phyloP scores from a whole-genome alignment of 1,284 basidiomycete genomes.

The Cutaneotrichosporon arboriforme region DNA sequence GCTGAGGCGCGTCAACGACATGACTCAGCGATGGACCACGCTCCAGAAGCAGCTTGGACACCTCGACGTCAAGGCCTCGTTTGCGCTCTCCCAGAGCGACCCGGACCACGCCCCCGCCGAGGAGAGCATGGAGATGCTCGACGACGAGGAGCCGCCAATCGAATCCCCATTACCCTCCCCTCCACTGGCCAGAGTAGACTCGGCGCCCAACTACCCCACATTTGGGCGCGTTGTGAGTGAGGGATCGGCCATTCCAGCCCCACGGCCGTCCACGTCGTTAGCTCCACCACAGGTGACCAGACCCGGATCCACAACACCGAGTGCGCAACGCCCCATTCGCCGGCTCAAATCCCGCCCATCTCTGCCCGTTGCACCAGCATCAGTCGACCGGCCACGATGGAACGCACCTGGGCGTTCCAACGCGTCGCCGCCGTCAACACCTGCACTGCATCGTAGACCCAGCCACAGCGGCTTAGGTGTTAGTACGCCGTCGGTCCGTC shows the following conservation, averaged over 20 bases:
- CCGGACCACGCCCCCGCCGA: slow-evolving; percentile 10
- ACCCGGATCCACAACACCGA: slow-evolving; percentile 8
- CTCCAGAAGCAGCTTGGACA: slow-evolving; percentile 31
- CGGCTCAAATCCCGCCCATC: slow-evolving; percentile 2
- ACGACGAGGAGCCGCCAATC: slow-evolving; percentile 15
- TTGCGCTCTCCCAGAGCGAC: slow-evolving; percentile 25
- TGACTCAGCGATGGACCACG: slow-evolving; percentile 24
- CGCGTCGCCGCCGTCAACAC: neutral
- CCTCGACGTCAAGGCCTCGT: slow-evolving; percentile 27
- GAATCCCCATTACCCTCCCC: neutral
- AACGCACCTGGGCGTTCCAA: slow-evolving; percentile 19
- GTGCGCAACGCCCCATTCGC: slow-evolving; percentile 1
- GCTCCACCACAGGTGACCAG: neutral
- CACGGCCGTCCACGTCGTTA: neutral
- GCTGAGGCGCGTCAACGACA: slow-evolving; percentile 56
- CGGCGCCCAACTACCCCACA: slow-evolving; percentile 2
- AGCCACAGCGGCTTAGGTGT: neutral
- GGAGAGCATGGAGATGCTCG: slow-evolving; percentile 22
- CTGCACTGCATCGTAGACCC: neutral
- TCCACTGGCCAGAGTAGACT: neutral
- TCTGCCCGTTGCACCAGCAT: neutral
- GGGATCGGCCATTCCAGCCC: slow-evolving; percentile 3
- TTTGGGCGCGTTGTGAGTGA: slow-evolving; percentile 5
- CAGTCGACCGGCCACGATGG: slow-evolving; percentile 24
- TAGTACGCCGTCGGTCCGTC: neutral